Evolutionary conservation across 768 basidiomycete species (phyloP), one percentile per base, ranked within the genome.

Genomic region (Mycena rosella): DNA sequence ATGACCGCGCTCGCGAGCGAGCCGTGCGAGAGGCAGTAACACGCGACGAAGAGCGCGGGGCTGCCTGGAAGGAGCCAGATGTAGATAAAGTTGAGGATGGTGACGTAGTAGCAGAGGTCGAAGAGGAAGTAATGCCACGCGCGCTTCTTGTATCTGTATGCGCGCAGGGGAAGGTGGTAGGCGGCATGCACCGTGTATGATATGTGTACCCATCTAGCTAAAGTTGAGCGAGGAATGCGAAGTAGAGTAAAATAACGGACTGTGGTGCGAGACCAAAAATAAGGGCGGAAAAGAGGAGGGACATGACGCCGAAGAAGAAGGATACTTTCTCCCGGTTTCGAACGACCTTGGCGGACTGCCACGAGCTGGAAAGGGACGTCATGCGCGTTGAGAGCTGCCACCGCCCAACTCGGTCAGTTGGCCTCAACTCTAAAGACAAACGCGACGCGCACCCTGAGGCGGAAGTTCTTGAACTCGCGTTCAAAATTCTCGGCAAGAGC

Each of bases 231-330:
- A 45, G 63, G 74, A 22, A 72, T 61, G 9, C 60, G 59, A 38
- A n/a, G 11, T 40, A 64, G 24, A 26, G 24, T 59, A 63, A 40
- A 74, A 22, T 20, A n/a, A 89, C 89, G 76, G 80, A 96, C 89
- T 96, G 85, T 14, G 96, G 96, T 18, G 89, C 89, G 75, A 94
- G 84, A n/a, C 93, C 95, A 74, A 96, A 95, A 67, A 98, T 79
- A 5, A 99, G 86, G 7, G 96, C 91, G 18, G 96, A 92, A 74
- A 90, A 83, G 29, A 97, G 84, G 26, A 99, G 79, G 20, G 91
- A 91, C 91, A 96, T 94, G 48, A 99, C 98, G 30, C 96, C 94
- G 74, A 94, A 88, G 81, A 98, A 94, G 84, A 99, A 99, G 0
- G 95, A 93, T 38, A 95, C 82, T 77, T 95, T 94, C 72, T 94